Evolutionary conservation across 2,329 filamentous ascomycete genomes (phyloP).

Genomic region (Fusarium secorum): DNA sequence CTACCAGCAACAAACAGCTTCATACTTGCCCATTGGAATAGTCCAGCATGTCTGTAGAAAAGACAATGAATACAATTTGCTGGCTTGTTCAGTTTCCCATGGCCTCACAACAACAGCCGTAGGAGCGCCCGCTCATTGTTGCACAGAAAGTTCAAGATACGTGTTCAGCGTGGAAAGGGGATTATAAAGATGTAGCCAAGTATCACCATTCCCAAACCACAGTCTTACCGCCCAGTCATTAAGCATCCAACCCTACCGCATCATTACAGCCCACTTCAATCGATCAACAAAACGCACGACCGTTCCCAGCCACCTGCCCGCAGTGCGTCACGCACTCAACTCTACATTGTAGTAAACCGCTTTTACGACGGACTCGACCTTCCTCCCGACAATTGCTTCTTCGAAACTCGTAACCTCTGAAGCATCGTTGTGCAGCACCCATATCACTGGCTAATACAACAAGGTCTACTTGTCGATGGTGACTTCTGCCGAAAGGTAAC

Average conservation of each 20-base stretch:
- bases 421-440: background rate
- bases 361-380: background rate
- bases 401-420: background rate
- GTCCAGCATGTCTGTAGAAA: rapidly evolving
- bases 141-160: rapidly evolving
- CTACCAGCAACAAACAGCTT: background rate
- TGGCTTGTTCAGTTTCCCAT: background rate
- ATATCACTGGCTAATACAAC: rapidly evolving
- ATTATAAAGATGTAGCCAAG: rapidly evolving
- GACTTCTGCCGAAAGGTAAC: rapidly evolving
- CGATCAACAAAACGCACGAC: background rate
- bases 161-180: background rate
- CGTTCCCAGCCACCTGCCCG: background rate
- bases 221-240: background rate
- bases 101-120: too few species aligned
- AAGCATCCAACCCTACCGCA: rapidly evolving
- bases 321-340: background rate
- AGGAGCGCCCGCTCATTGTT: background rate
- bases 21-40: rapidly evolving
- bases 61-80: background rate
- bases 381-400: background rate
- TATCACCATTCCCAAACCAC: rapidly evolving
- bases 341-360: background rate
- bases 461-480: background rate
- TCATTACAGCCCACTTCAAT: too few species aligned